Evolutionary conservation across 106 monocot species (phyloP), one percentile per base, ranked within the genome.

Genomic region (Dendrobium catenatum): DNA sequence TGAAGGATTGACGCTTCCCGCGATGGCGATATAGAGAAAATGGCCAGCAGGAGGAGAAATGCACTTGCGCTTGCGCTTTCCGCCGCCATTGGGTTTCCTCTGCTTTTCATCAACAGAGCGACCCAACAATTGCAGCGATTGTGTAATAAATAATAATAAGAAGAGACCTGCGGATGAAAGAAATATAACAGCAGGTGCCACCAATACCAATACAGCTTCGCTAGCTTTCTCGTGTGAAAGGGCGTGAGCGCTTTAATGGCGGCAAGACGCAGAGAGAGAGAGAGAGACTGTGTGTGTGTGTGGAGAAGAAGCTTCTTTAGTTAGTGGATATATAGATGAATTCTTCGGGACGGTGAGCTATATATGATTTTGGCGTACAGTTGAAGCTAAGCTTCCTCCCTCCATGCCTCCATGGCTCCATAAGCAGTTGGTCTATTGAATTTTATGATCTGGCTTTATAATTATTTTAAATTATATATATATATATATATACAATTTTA

Each of bases 1-100:
- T 92, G 81, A 9, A 92, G 84, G 31, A 89, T 87, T 75, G 81
- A 43, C 26, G 33, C 42, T 42, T 29, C 42, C 74, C 9, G 18
- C 3, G 51, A 51, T 13, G 4, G 5, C 27, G 42, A 43, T 15
- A 19, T 3, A 74, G 42, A 74, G 42, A 74, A 33, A 20, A 74
- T 16, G 8, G 33, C 17, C 4, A n/a, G 18, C 43, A n/a, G 17
- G 74, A 43, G 74, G 17, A 74, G 20, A 15, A 74, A 33, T 4
- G 9, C 33, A 9, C 0, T 31, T 16, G 5, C 7, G 31, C 13
- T 5, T 42, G 43, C 9, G 26, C 9, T 72, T 33, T 22, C 41
- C 40, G 41, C 74, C 74, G 18, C 6, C 42, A 43, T 74, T 18
- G 40, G 40, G 4, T 43, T 43, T 20, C 42, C 33, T 2, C 33